Base-by-base conservation (phyloP, 495 filamentous ascomycete genomes). In the Lophiotrema nucula region DNA sequence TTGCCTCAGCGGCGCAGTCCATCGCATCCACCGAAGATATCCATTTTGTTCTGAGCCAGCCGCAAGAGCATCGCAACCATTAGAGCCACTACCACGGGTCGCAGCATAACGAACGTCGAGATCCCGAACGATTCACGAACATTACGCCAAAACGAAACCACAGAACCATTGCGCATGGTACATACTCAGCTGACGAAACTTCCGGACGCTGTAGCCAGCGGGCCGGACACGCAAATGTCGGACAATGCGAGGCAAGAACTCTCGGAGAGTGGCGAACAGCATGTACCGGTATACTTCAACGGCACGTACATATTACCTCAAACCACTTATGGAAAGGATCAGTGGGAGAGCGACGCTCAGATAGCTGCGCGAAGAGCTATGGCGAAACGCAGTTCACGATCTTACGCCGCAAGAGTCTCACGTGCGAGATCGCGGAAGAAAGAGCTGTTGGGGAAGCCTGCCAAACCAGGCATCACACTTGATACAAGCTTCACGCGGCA, bases 401-500 rank as follows among this genome's bases (percentile, higher is more conserved):
- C 64, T 2, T 59, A 25, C 31, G 21, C 45, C 2, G 35, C 31
- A 31, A 58, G 59, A 24, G 43, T 45, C 3, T 51, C 49, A 18
- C 53, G 64, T 25, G 33, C 31, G 4, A 58, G 54, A 39, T 68
- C 65, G n/a, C 47, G 53, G 21, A 58, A 53, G 49, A 60, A 62
- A 39, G 51, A 56, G 46, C 60, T 56, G 15, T 38, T 38, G 3
- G 19, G 23, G 2, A 55, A 24, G 19, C 55, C 48, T 25, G 31
- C 27, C 13, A 69, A 58, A 41, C 70, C 68, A 13, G 66, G 63
- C 5, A 69, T 72, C 23, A 67, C 55, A 4, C 50, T 72, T 3
- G 65, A 71, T 31, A 72, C 70, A 1, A 69, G 56, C 37, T 65
- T 72, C 46, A 47, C 65, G 16, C 43, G 60, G 19, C 67, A 68